Evolutionary conservation across 352 stramenopile species (phyloP).

Genomic region (Pilasporangium apinafurcum): DNA sequence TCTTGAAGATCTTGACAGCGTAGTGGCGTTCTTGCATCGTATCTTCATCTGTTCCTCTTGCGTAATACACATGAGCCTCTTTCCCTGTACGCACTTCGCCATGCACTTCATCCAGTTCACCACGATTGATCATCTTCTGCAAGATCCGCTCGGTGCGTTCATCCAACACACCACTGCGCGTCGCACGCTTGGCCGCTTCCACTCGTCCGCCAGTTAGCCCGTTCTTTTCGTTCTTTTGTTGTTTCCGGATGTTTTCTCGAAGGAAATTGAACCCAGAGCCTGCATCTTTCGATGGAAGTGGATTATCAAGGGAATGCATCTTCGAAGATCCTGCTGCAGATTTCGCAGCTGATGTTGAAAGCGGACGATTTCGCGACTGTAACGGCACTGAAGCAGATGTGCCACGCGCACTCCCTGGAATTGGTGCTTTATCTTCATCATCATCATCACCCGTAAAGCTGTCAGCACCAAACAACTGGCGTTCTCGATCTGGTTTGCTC

Average conservation of each 20-base stretch:
- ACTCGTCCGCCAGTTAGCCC: conserved; percentile 36
- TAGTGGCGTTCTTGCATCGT: conserved; percentile 23
- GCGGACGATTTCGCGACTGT: too few relatives aligned
- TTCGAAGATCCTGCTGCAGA: conserved; percentile 13
- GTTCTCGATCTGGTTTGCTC: conserved; percentile 13
- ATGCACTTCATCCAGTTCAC: conserved; percentile 63
- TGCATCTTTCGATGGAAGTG: conserved; percentile 13
- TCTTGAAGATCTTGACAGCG: conserved; percentile 82
- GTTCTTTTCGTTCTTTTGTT: conserved; percentile 55
- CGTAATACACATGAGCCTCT: conserved; percentile 79
- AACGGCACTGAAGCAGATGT: neutral
- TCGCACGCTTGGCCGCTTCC: conserved; percentile 44
- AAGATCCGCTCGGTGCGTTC: conserved; percentile 60
- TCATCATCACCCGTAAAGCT: conserved; percentile 17
- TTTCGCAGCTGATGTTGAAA: conserved; percentile 1
- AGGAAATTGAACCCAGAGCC: conserved; percentile 50
- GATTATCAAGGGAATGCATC: conserved; percentile 28
- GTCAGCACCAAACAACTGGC: conserved; percentile 33
- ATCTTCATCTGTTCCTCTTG: conserved; percentile 39
- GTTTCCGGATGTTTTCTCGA: conserved; percentile 39
- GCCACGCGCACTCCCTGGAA: neutral
- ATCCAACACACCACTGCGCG: conserved; percentile 73
- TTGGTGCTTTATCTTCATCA: neutral
- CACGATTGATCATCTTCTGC: conserved; percentile 70
- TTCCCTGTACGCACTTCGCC: conserved; percentile 78